Conservation (phyloP, 345 rosid genomes). For the Syzygium oleosum region DNA sequence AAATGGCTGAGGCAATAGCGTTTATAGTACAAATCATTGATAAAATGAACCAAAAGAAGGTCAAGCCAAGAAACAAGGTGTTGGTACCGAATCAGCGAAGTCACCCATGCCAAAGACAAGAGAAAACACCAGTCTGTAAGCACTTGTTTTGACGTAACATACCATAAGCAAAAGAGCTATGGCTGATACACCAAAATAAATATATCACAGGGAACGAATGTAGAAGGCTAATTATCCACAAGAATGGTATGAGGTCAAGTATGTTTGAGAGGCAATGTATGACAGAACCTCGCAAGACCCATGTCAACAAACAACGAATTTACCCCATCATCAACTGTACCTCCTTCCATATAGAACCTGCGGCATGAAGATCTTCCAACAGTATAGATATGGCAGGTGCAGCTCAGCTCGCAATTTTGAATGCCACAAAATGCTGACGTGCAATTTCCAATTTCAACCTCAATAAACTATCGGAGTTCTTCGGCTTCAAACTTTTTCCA, state of each 20-base stretch:
- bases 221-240: not conserved
- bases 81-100: not conserved
- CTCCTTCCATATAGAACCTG: not conserved
- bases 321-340: not conserved
- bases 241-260: not conserved
- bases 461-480: constrained; percentile 26
- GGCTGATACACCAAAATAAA: not conserved
- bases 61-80: not conserved
- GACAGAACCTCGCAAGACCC: not conserved
- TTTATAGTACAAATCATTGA: not conserved
- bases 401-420: not conserved
- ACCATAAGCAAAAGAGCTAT: not conserved
- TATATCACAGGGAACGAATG: not conserved
- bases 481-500: constrained; percentile 52
- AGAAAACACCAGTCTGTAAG: not conserved
- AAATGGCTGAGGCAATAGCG: not conserved
- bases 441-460: not conserved
- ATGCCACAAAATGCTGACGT: not conserved
- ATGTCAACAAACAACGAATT: not conserved
- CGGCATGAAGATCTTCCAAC: not conserved
- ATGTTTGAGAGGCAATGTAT: not conserved
- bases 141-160: not conserved
- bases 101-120: not conserved
- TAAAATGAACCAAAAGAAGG: not conserved
- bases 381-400: not conserved